Evolutionary conservation across 495 filamentous ascomycete species (phyloP).

Genomic region (Oleoguttula mirabilis): DNA sequence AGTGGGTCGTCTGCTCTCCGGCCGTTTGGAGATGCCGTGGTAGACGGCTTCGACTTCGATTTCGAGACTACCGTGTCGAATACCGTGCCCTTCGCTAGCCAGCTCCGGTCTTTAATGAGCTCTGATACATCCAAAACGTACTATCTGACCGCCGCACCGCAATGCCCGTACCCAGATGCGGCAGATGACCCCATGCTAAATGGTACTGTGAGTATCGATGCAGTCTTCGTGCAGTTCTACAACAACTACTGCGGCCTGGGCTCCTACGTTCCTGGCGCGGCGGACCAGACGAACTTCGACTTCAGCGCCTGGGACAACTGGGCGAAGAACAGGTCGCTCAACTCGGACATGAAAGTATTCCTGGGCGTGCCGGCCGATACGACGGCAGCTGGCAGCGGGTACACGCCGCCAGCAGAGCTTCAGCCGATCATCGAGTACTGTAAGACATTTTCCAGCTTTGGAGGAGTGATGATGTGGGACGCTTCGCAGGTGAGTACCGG

Average conservation of each 20-base stretch:
- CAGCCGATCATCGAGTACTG: conserved; percentile 18
- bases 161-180: conserved; percentile 22
- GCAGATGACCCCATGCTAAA: conserved; percentile 23
- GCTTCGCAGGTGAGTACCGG: too few species aligned
- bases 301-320: conserved; percentile 60
- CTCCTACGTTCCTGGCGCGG: conserved; percentile 35
- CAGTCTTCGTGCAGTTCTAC: conserved; percentile 22
- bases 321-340: conserved; percentile 48
- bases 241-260: conserved; percentile 52
- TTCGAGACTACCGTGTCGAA: conserved; percentile 22
- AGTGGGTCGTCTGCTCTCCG: conserved; percentile 16
- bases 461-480: conserved; percentile 27
- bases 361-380: conserved; percentile 54
- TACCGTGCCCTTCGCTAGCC: conserved; percentile 17
- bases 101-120: conserved; percentile 22
- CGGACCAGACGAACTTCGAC: conserved; percentile 50
- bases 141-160: conserved; percentile 21
- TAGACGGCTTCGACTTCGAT: conserved; percentile 26
- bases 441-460: conserved; percentile 17
- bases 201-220: conserved; percentile 15
- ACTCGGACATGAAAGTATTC: conserved; percentile 52
- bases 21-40: conserved; percentile 19
- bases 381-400: conserved; percentile 46
- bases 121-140: conserved; percentile 12
- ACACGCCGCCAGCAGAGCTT: conserved; percentile 37